phyloP scores from a whole-genome alignment of 2,329 filamentous ascomycete species.

The Sclerotinia minor region DNA sequence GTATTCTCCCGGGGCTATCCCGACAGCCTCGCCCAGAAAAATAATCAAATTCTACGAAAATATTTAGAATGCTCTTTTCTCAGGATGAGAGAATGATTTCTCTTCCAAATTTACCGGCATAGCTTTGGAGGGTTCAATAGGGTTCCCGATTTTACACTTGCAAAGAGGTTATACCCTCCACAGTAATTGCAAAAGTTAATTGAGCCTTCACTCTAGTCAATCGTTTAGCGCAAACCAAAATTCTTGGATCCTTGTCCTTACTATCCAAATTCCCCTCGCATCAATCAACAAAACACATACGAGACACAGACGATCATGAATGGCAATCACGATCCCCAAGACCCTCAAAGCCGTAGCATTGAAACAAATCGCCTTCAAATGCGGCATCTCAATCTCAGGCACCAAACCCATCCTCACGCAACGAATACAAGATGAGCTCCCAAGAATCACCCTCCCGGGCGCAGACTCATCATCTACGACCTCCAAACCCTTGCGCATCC shows the following conservation, averaged over 20 bases:
- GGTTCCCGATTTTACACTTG: too few relatives aligned
- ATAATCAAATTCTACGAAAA: not conserved
- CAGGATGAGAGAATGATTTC: too few relatives aligned
- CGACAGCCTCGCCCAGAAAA: not conserved
- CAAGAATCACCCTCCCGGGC: not conserved
- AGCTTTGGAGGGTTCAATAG: too few relatives aligned
- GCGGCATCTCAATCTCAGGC: constrained; percentile 59
- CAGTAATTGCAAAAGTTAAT: too few relatives aligned
- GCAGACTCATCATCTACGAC: constrained; percentile 29
- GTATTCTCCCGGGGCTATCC: not conserved
- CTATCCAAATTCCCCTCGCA: too few relatives aligned
- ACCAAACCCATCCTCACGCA: constrained; percentile 56
- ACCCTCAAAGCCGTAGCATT: constrained; percentile 54
- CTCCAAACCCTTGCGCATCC: constrained; percentile 47
- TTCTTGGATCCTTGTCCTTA: not conserved
- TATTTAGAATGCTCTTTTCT: too few relatives aligned
- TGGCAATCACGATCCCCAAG: constrained; percentile 38
- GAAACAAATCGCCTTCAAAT: constrained; percentile 59
- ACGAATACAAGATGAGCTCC: constrained; percentile 50
- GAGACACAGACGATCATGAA: constrained; percentile 32
- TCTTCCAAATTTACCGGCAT: too few relatives aligned
- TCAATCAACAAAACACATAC: not conserved
- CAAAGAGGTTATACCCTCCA: too few relatives aligned
- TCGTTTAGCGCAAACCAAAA: too few relatives aligned
- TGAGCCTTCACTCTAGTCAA: too few relatives aligned